Conservation (phyloP, 495 filamentous ascomycete genomes). For the Penicillium taxi region DNA sequence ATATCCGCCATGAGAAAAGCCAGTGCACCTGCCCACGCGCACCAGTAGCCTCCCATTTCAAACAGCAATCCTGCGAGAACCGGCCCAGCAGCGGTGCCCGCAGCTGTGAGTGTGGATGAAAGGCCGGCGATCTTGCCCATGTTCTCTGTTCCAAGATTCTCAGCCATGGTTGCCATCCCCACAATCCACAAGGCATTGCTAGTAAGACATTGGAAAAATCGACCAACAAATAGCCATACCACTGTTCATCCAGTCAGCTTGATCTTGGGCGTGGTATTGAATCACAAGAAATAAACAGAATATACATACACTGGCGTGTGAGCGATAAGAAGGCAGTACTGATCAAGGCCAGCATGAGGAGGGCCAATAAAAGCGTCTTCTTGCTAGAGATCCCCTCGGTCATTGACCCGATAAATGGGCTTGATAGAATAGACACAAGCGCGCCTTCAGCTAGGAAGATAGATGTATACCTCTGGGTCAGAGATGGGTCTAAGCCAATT, state of each 20-base stretch:
- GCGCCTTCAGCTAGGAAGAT: conserved; percentile 16
- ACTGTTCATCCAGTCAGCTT: conserved; percentile 14
- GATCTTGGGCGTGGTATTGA: too few relatives aligned
- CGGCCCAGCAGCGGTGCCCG: conserved; percentile 18
- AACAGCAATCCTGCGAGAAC: conserved; percentile 19
- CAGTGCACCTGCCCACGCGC: conserved; percentile 18
- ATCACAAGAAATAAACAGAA: not conserved
- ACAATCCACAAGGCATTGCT: conserved; percentile 24
- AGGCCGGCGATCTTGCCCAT: conserved; percentile 22
- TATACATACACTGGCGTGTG: conserved; percentile 11
- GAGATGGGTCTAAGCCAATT: conserved; percentile 9
- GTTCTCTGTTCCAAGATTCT: conserved; percentile 19
- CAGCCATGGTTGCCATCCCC: conserved; percentile 22
- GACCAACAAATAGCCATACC: conserved; percentile 17
- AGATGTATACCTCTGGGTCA: conserved; percentile 15
- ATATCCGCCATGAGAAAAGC: conserved; percentile 21
- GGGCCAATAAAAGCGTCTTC: conserved; percentile 11
- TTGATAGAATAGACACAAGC: conserved; percentile 13
- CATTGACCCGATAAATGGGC: conserved; percentile 13
- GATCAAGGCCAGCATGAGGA: conserved; percentile 12
- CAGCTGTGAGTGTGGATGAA: conserved; percentile 10
- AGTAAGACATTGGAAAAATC: conserved; percentile 23
- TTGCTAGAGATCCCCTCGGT: conserved; percentile 15
- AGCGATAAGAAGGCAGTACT: conserved; percentile 13
- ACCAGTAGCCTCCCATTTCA: conserved; percentile 23